phyloP scores from a whole-genome alignment of 768 basidiomycete genomes.

The Russula compacta region DNA sequence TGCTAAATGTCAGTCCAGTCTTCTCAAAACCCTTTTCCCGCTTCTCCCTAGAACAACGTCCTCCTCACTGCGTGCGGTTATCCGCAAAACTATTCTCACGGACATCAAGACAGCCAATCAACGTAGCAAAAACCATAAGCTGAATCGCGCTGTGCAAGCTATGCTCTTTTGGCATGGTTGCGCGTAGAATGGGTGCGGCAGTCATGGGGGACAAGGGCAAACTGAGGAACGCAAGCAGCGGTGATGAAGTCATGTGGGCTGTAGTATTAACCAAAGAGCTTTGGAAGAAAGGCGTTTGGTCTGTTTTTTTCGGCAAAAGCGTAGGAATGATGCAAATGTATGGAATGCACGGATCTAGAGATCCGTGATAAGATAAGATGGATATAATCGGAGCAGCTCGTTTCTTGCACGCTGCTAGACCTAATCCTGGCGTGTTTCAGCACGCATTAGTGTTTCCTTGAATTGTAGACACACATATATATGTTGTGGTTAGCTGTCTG shows the following conservation, averaged over 20 bases:
- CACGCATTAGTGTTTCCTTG: too few relatives aligned
- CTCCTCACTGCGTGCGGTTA: constrained; percentile 69
- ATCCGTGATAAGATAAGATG: too few relatives aligned
- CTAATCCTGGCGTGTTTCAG: too few relatives aligned
- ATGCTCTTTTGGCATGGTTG: constrained; percentile 97
- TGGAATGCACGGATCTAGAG: too few relatives aligned
- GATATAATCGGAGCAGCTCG: too few relatives aligned
- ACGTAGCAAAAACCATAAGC: constrained; percentile 85
- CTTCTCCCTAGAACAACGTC: constrained; percentile 89
- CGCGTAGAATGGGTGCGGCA: constrained; percentile 79
- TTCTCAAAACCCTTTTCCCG: constrained; percentile 88
- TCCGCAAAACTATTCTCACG: constrained; percentile 87
- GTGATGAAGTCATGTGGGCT: constrained; percentile 96
- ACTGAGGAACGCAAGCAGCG: constrained; percentile 39
- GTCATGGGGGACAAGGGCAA: constrained; percentile 81
- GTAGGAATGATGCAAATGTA: too few relatives aligned
- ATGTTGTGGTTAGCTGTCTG: too few relatives aligned
- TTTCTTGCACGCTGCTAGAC: too few relatives aligned
- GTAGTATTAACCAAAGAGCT: constrained; percentile 88
- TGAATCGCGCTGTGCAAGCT: constrained; percentile 91
- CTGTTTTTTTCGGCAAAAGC: constrained; percentile 17
- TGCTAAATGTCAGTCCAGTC: constrained; percentile 36
- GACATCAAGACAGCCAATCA: constrained; percentile 89
- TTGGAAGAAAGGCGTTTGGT: constrained; percentile 92
- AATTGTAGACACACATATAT: too few relatives aligned